phyloP scores from a whole-genome alignment of 2,329 filamentous ascomycete genomes.

The Hymenoscyphus fructigenus region DNA sequence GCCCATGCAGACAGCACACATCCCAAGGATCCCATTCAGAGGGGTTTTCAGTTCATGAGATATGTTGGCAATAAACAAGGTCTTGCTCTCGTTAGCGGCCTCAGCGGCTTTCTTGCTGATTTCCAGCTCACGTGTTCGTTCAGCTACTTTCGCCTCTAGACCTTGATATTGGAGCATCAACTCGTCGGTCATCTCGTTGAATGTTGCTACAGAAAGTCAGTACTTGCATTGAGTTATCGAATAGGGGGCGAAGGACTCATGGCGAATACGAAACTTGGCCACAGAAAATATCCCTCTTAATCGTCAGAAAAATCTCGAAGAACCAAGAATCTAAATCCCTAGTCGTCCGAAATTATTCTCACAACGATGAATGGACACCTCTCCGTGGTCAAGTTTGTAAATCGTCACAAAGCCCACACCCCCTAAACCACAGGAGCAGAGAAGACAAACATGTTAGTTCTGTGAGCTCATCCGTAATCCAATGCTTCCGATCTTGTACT shows the following conservation, averaged over 20 bases:
- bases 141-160: constrained; percentile 79
- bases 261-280: neutral
- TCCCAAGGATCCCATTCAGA: constrained; percentile 90
- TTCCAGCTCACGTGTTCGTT: constrained; percentile 81
- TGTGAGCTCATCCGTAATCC: constrained; percentile 80
- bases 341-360: neutral
- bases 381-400: neutral
- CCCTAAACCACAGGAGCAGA: neutral
- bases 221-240: neutral
- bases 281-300: neutral
- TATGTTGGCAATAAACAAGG: constrained; percentile 95
- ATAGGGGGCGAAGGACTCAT: neutral
- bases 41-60: constrained; percentile 87
- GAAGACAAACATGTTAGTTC: constrained; percentile 46
- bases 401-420: neutral
- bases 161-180: constrained; percentile 81
- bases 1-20: constrained; percentile 91
- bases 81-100: constrained; percentile 96
- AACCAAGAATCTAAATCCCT: neutral
- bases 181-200: constrained; percentile 94
- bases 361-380: neutral
- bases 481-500: constrained; percentile 72
- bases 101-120: constrained; percentile 89
- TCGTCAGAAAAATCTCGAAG: neutral
- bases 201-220: constrained; percentile 64